Evolutionary conservation across 2,329 filamentous ascomycete species (phyloP).

Genomic region (Parastagonospora avenae): DNA sequence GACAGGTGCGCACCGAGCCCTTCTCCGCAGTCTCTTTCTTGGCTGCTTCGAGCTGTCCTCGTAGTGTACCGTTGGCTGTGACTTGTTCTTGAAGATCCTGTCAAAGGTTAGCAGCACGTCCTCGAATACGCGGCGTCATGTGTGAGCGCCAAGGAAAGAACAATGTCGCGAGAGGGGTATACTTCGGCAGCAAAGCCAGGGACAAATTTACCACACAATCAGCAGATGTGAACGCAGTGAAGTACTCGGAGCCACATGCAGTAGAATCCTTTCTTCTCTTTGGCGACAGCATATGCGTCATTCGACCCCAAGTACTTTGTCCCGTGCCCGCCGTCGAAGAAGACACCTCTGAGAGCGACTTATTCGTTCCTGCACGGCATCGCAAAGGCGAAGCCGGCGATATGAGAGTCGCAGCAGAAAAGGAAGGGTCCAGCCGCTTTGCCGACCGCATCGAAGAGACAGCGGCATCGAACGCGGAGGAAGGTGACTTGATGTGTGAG

Average conservation of each 20-base stretch:
- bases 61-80: slow-evolving; percentile 27
- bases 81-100: slow-evolving; percentile 42
- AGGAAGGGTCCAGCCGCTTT: slow-evolving; percentile 23
- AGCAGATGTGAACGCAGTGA: slow-evolving; percentile 12
- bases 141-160: slow-evolving; percentile 4
- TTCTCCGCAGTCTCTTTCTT: slow-evolving; percentile 43
- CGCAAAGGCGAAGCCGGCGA: slow-evolving; percentile 16
- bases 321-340: slow-evolving; percentile 27
- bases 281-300: slow-evolving; percentile 28
- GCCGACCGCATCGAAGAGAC: slow-evolving; percentile 24
- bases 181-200: slow-evolving; percentile 33
- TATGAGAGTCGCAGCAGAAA: slow-evolving; percentile 30
- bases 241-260: slow-evolving; percentile 22
- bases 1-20: slow-evolving; percentile 38
- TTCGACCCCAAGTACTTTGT: slow-evolving; percentile 30
- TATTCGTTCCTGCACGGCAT: slow-evolving; percentile 14
- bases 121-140: too few species aligned
- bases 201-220: slow-evolving; percentile 40
- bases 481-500: slow-evolving; percentile 22
- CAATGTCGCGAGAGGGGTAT: slow-evolving; percentile 23
- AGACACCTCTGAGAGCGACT: slow-evolving; percentile 26
- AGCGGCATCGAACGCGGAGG: slow-evolving; percentile 27
- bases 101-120: background rate
- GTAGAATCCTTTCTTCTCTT: slow-evolving; percentile 22
- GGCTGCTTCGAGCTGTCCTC: slow-evolving; percentile 38